phyloP scores from a whole-genome alignment of 495 filamentous ascomycete species.

The Xylaria bambusicola region DNA sequence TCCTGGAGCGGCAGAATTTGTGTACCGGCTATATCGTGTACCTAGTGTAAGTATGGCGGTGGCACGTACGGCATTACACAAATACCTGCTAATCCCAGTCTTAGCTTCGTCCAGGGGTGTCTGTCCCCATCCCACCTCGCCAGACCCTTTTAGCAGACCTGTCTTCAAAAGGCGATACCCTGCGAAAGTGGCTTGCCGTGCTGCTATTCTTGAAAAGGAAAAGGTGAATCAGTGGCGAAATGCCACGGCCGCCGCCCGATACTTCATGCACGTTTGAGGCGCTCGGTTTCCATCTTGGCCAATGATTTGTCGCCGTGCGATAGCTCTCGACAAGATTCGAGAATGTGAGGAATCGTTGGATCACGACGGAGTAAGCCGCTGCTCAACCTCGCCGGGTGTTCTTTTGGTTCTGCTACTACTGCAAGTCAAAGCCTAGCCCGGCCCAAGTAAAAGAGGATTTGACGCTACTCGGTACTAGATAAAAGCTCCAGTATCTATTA shows the following conservation, averaged over 20 bases:
- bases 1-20: too few relatives aligned
- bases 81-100: neutral
- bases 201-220: neutral
- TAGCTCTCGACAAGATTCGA: slow-evolving; percentile 1
- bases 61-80: neutral
- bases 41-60: too few relatives aligned
- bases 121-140: neutral
- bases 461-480: too few relatives aligned
- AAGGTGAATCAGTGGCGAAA: neutral
- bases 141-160: neutral
- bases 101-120: neutral
- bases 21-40: too few relatives aligned
- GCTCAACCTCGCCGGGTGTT: neutral
- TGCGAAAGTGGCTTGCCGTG: neutral
- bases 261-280: slow-evolving; percentile 1
- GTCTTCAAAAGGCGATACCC: neutral
- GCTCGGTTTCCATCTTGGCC: neutral
- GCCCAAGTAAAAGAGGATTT: neutral
- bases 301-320: neutral
- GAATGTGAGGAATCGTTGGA: neutral
- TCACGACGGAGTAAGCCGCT: slow-evolving; percentile 6
- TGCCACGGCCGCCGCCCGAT: neutral
- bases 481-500: too few relatives aligned
- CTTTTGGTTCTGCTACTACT: neutral
- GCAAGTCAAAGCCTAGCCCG: too few relatives aligned